Base-by-base conservation (phyloP, 2,329 filamentous ascomycete species). In the Blumeriella jaapii region DNA sequence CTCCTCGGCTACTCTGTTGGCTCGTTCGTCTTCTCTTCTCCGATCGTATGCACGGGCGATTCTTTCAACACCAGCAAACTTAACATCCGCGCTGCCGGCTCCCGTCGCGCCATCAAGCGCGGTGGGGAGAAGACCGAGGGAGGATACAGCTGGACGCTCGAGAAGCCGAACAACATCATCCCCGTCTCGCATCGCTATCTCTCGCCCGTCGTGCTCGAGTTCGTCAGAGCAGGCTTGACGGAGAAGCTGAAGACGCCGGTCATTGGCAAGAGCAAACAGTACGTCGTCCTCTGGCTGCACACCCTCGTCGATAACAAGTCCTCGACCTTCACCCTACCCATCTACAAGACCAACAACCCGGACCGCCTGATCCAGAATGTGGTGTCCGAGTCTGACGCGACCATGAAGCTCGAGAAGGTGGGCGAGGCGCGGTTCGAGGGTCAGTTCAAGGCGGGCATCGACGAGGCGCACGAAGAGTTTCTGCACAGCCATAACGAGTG, bases 151-250 rank as follows among this genome's bases (percentile, higher is more conserved):
- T 46, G 36, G 29, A 38, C 24, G 5, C 31, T 46, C 2, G 24
- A 35, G 6, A 31, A 41, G 14, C 15, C 29, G 6, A 26, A 46
- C 23, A 34, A 36, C 10, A 18, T 36, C 9, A 20, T 46, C 7
- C 43, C 43, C 14, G 40, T 46, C 11, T 36, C 36, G 14, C 24
- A 31, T 6, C 30, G 43, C n/a, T 46, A 46, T 15, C 33, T 46
- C 24, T 26, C 24, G 5, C 38, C 43, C 2, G 6, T 46, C 3
- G 40, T 43, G 6, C 31, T 46, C 9, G 43, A 46, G 12, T 41
- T 46, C 12, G 29, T 36, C 3, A 31, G 40, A 3, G 25, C 24
- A 0, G 35, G 29, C 11, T 5, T 38, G 4, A 33, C 40, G 5
- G 42, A 40, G 10, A 40, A 40, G 23, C 8, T 45, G 9, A 29